Conservation (phyloP, 768 basidiomycete species). For the Mycena maculata region DNA sequence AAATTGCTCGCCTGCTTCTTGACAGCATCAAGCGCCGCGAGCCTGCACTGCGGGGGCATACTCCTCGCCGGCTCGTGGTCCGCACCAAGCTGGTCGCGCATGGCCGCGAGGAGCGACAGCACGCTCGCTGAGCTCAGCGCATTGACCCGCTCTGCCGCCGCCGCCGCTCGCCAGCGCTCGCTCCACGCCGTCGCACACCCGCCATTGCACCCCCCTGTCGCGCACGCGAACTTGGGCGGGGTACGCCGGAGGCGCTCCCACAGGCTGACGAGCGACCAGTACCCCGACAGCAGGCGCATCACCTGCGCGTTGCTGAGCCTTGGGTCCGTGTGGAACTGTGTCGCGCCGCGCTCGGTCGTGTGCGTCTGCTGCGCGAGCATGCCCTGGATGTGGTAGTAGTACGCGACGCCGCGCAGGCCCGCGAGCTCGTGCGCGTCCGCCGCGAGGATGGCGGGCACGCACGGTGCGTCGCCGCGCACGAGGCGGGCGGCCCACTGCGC, state of each 20-base stretch:
- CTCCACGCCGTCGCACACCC: slow-evolving; percentile 48
- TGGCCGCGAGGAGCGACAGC: slow-evolving; percentile 44
- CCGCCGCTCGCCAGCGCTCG: slow-evolving; percentile 47
- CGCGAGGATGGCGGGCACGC: slow-evolving; percentile 52
- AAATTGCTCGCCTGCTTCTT: slow-evolving; percentile 25
- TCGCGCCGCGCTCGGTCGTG: slow-evolving; percentile 41
- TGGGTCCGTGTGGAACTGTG: slow-evolving; percentile 48
- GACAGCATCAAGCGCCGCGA: slow-evolving; percentile 43
- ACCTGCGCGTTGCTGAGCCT: slow-evolving; percentile 52
- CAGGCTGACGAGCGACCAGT: slow-evolving; percentile 49
- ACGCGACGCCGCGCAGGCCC: slow-evolving; percentile 50
- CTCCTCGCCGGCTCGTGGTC: slow-evolving; percentile 48
- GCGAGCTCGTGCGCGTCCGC: slow-evolving; percentile 48
- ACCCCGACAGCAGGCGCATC: slow-evolving; percentile 49
- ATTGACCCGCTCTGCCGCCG: slow-evolving; percentile 47
- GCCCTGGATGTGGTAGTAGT: slow-evolving; percentile 52
- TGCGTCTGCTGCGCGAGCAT: slow-evolving; percentile 46
- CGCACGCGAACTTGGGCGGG: slow-evolving; percentile 42
- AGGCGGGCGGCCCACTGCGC: slow-evolving; percentile 48
- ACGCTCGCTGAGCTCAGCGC: slow-evolving; percentile 47
- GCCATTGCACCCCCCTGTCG: slow-evolving; percentile 37
- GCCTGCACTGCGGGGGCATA: slow-evolving; percentile 45
- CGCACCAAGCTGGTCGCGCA: slow-evolving; percentile 46
- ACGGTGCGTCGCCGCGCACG: slow-evolving; percentile 43
- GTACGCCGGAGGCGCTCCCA: slow-evolving; percentile 49